Conservation (phyloP, 2,329 filamentous ascomycete genomes). For the Myriosclerotinia scirpicola region DNA sequence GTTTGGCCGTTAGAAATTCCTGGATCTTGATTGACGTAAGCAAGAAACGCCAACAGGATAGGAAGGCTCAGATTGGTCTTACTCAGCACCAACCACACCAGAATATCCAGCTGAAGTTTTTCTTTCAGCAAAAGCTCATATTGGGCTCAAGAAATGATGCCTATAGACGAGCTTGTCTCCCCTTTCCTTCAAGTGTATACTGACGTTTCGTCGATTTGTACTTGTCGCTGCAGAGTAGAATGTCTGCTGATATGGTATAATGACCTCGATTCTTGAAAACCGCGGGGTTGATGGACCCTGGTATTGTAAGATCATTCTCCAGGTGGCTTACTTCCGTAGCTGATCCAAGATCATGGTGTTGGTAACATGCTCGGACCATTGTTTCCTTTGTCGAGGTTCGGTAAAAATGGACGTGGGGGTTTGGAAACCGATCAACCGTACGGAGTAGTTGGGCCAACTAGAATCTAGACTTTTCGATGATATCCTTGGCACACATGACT, state of each 20-base stretch:
- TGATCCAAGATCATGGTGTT: constrained; percentile 14
- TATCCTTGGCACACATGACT: constrained; percentile 18
- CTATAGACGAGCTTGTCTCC: not conserved
- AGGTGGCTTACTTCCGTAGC: constrained; percentile 5
- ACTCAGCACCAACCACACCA: constrained; percentile 19
- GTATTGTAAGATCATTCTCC: constrained; percentile 9
- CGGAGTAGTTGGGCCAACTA: constrained; percentile 12
- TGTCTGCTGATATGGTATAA: constrained; percentile 24
- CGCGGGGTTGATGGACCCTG: constrained; percentile 19
- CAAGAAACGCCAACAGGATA: not conserved
- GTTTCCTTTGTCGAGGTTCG: not conserved
- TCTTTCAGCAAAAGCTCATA: constrained; percentile 2
- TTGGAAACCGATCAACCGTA: not conserved
- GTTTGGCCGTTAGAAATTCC: not conserved
- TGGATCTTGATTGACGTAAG: not conserved
- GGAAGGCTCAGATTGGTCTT: constrained; percentile 15
- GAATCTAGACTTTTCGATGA: constrained; percentile 10
- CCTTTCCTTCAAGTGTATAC: not conserved
- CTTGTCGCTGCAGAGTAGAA: constrained; percentile 17
- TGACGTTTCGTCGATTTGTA: constrained; percentile 7
- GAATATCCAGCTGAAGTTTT: constrained; percentile 12
- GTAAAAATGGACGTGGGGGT: constrained; percentile 14
- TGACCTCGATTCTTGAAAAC: constrained; percentile 17
- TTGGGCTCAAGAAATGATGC: constrained; percentile 6
- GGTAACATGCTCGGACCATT: constrained; percentile 10